Evolutionary conservation across 495 filamentous ascomycete genomes (phyloP), one percentile per base, ranked within the genome.

Genomic region (Trichoderma asperelloides): DNA sequence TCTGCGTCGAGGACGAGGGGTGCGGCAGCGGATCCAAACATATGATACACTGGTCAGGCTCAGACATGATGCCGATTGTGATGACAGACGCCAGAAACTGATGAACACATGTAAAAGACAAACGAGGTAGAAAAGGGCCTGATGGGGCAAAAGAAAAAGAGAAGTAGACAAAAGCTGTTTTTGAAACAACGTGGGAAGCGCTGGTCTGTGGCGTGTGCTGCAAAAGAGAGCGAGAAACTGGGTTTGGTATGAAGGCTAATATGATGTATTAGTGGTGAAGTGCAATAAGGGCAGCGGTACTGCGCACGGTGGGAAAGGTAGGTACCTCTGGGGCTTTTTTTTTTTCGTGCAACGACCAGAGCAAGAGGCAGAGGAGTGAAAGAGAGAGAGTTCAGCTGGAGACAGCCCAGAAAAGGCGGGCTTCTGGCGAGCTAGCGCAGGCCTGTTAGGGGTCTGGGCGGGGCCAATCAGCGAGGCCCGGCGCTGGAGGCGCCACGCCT

Each of bases 11-110:
- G 45, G 64, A 66, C 62, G 67, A 39, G 63, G 63, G 63, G 23
- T 15, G 63, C 49, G 67, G 62, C 80, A 97, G 88, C 81, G 91
- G 88, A 78, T 93, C 92, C 78, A 97, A 86, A 86, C 93, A 97
- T 76, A 97, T 90, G 81, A 96, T 96, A 82, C 93, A 96, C 72
- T 92, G 91, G 77, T 96, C 92, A 80, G 91, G 90, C 92, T 71
- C 62, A 66, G 47, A 55, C 62, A 67, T 70, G 55, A 66, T 68
- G 69, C 66, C 70, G 65, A 40, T 65, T 66, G 49, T 49, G 39
- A 60, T 67, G 64, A 64, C 63, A 49, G 60, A 67, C 43, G 47
- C 21, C 39, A 12, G 28, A n/a, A 66, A 21, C 63, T 69, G 66
- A 71, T 66, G 73, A 72, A 78, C 68, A 77, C 75, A 79, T 81